Base-by-base conservation (phyloP, 148 eudicot species). In the Fagopyrum esculentum region DNA sequence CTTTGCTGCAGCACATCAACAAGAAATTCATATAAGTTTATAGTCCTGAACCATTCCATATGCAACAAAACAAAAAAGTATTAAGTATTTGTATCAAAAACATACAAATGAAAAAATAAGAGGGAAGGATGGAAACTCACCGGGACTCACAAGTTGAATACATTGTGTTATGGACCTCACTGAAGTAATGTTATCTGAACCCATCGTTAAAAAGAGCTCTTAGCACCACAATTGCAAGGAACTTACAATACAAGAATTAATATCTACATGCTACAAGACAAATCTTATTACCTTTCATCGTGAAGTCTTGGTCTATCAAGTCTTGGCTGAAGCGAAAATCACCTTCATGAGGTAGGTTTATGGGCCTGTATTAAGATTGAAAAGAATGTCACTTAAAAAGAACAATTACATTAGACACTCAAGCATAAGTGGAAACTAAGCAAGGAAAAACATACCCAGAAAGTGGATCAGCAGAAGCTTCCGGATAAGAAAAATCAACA, bases 111-210 rank as follows among this genome's bases (percentile, higher is more conserved):
- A 74, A 74, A 44, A 43, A 52, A 0, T 54, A 17, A n/a, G n/a
- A 72, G 72, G 10, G 45, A 45, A 26, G 68, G 43, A 61, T 9
- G 11, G 68, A 48, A 72, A 80, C 57, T 87, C 86, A 91, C 97
- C 87, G 16, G 98, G 98, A 78, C 97, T 94, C 19, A 85, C 61
- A 5, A 94, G 82, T 79, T 74, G 83, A 49, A 90, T 83, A 75
- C 89, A 81, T 83, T 89, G 85, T 45, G 91, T 84, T 70, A 88
- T 75, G 72, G 97, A 93, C 79, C 82, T 86, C 68, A 93, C 77
- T 54, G 93, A 83, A 80, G 91, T 79, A 69, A 87, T 81, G 17
- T 93, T 74, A 74, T 90, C 89, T 64, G 87, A 69, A 76, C 88
- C 90, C 85, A 87, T 73, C 30, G 70, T 52, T 71, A 63, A 71